Base-by-base conservation (phyloP, 2,329 filamentous ascomycete genomes). In the Botrytis porri region DNA sequence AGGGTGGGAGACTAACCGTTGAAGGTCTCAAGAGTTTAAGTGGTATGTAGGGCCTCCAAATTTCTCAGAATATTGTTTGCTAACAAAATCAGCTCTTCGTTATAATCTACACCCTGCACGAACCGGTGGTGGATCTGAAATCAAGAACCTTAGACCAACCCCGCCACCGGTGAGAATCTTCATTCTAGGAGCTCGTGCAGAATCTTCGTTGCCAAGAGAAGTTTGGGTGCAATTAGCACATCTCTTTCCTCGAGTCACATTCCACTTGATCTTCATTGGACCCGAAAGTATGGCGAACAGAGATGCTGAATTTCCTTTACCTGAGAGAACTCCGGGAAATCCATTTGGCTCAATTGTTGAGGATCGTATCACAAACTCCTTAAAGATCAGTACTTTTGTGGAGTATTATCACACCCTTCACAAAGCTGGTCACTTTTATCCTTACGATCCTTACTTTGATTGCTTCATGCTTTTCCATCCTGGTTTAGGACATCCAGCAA, bases 371-470 rank as follows among this genome's bases (percentile, higher is more conserved):
- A 93, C 92, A 80, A 90, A 92, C 72, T 91, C 92, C 77, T 90
- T 98, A 89, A 99, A 99, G 85, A 97, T 99, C 80, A 96, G 92
- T 82, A 99, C 97, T 0, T 97, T 95, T 80, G 95, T 98, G 69
- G 96, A 99, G 78, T 98, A 99, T 84, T 99, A 97, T 85, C 95
- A 99, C 83, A 98, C 93, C 3, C 89, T 99, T 78, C 95, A 99
- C 84, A 90, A 94, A 81, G 93, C 95, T 0, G 92, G 94, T 65
- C 88, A 95, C 81, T 99, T 98, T 84, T 90, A 93, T 73, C 96
- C 97, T 0, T 98, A 97, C 81, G 96, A 99, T 81, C 96, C 96
- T 0, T 99, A 99, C 84, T 97, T 99, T 82, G 96, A 99, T 85
- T 96, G 93, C 82, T 97, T 99, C 81, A 90, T 99, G 79, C 88